phyloP scores from a whole-genome alignment of 2,329 filamentous ascomycete genomes.

The Colletotrichum lini region DNA sequence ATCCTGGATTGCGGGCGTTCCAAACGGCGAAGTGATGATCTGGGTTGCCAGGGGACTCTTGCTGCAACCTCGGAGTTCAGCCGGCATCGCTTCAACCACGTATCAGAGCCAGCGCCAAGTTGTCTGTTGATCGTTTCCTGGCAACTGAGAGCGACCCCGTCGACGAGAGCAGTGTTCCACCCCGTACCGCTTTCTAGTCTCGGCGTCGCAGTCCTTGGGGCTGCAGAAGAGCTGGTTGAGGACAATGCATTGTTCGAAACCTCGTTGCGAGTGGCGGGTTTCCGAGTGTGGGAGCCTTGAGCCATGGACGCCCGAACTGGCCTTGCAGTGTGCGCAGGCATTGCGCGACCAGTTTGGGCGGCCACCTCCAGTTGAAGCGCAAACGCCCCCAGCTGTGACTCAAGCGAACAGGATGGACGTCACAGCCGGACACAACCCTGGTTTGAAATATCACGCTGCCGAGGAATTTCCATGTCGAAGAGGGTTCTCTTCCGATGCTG shows the following conservation, averaged over 20 bases:
- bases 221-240: constrained; percentile 3
- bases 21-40: constrained; percentile 23
- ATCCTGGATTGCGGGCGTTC: constrained; percentile 29
- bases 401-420: constrained; percentile 16
- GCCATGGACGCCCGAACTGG: constrained; percentile 11
- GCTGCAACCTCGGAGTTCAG: constrained; percentile 15
- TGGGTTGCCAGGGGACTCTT: constrained; percentile 11
- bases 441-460: background rate
- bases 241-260: background rate
- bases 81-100: constrained; percentile 23
- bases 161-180: background rate
- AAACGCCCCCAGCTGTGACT: constrained; percentile 9
- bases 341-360: constrained; percentile 36
- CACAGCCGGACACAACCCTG: constrained; percentile 1
- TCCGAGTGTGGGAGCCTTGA: constrained; percentile 7
- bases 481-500: constrained; percentile 5
- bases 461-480: constrained; percentile 10
- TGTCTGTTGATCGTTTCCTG: background rate
- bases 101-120: constrained; percentile 26
- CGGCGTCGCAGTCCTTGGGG: background rate
- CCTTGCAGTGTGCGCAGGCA: constrained; percentile 33
- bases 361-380: constrained; percentile 15
- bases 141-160: background rate
- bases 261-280: constrained; percentile 8
- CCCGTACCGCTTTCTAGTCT: background rate